Conservation (phyloP, 305 asterid genomes). For the Fraxinus platypoda region DNA sequence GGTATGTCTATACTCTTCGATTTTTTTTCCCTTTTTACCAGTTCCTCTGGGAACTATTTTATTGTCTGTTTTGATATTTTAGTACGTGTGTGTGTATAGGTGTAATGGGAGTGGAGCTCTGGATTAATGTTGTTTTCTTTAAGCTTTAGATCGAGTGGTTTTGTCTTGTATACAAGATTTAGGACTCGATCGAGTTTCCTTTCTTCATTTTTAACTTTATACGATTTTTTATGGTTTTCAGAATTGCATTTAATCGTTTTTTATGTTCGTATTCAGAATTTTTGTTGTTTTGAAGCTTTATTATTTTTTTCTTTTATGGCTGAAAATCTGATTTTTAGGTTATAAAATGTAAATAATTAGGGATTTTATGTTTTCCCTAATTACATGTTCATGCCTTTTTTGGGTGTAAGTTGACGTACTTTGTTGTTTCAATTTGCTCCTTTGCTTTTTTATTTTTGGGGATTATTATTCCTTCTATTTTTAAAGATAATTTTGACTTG, state of each 20-base stretch:
- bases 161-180: slow-evolving; percentile 25
- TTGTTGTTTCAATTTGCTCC: background rate
- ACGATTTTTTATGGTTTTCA: background rate
- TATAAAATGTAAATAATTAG: background rate
- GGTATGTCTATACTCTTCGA: slow-evolving; percentile 22
- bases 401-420: background rate
- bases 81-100: background rate
- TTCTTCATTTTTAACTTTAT: background rate
- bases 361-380: background rate
- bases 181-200: slow-evolving; percentile 41
- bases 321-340: background rate
- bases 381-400: background rate
- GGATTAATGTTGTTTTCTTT: slow-evolving; percentile 19
- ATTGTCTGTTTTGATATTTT: background rate
- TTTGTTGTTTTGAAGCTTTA: background rate
- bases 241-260: background rate
- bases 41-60: background rate
- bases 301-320: background rate
- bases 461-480: background rate
- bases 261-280: background rate
- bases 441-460: background rate
- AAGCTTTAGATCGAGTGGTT: slow-evolving; percentile 36
- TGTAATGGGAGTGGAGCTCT: slow-evolving; percentile 4
- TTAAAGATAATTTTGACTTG: slow-evolving; percentile 15
- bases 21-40: background rate